Conservation (phyloP, 768 basidiomycete genomes). For the Jaapia argillacea region DNA sequence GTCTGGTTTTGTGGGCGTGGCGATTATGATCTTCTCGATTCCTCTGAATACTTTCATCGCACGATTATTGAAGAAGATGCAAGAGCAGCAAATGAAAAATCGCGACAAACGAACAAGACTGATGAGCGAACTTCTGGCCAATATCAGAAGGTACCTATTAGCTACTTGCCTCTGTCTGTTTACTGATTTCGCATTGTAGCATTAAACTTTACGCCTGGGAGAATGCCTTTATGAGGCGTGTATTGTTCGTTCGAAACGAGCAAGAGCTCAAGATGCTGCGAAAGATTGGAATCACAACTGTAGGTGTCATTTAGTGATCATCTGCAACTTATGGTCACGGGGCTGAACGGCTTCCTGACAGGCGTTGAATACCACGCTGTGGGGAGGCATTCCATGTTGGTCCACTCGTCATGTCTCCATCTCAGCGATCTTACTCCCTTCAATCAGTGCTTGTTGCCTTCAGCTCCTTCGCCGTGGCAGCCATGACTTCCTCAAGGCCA, state of each 20-base stretch:
- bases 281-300: constrained; percentile 71
- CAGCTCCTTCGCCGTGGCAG: constrained; percentile 72
- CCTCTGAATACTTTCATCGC: constrained; percentile 72
- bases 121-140: constrained; percentile 90
- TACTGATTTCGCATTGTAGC: constrained; percentile 22
- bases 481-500: constrained; percentile 48
- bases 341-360: no score
- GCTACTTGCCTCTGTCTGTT: no score
- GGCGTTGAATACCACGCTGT: constrained; percentile 52
- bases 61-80: constrained; percentile 58
- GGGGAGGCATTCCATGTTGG: constrained; percentile 55
- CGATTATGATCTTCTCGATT: constrained; percentile 76
- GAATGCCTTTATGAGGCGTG: constrained; percentile 71
- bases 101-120: constrained; percentile 74
- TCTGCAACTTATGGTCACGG: no score
- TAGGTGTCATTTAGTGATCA: constrained; percentile 20
- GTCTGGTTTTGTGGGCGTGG: constrained; percentile 85
- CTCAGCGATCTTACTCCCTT: constrained; percentile 7
- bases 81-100: constrained; percentile 89
- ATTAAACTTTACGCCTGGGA: constrained; percentile 96
- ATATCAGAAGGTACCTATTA: constrained; percentile 63
- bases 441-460: constrained; percentile 60
- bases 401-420: no score
- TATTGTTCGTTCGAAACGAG: constrained; percentile 75
- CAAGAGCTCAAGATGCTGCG: constrained; percentile 73